Percentiles rank a stretch among this genome's conserved stretches.
Conservation (phyloP, 1,139 yeast genomes). For the Arxiozyma bovina region DNA sequence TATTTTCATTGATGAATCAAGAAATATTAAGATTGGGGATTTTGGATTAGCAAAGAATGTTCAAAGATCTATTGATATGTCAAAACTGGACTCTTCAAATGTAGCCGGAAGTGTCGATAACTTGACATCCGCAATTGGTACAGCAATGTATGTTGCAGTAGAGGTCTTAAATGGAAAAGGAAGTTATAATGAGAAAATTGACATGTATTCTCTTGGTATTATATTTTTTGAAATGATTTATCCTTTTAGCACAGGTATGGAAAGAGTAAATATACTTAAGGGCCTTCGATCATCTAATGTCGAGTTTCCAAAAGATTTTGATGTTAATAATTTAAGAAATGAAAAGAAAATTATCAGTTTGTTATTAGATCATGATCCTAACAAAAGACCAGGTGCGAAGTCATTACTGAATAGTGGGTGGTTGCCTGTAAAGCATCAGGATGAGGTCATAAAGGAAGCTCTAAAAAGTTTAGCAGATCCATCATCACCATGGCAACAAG, state of each 20-base stretch:
- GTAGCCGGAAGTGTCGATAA: constrained; percentile 46
- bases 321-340: constrained; percentile 39
- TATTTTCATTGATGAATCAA: constrained; percentile 83
- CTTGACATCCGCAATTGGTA: constrained; percentile 85
- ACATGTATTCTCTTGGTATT: constrained; percentile 89
- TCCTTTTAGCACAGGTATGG: constrained; percentile 82
- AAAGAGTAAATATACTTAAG: constrained; percentile 63
- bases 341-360: constrained; percentile 60
- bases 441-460: constrained; percentile 81
- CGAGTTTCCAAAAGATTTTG: constrained; percentile 60
- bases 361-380: constrained; percentile 71
- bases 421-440: constrained; percentile 83
- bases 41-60: constrained; percentile 89
- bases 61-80: constrained; percentile 39
- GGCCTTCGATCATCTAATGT: constrained; percentile 50
- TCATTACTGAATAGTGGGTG: constrained; percentile 69
- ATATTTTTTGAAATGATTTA: constrained; percentile 94
- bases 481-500: constrained; percentile 89
- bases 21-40: constrained; percentile 90
- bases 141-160: constrained; percentile 83
- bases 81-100: constrained; percentile 31
- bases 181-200: constrained; percentile 81
- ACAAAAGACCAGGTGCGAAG: constrained; percentile 67
- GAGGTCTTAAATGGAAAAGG: constrained; percentile 70
- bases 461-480: constrained; percentile 78